Evolutionary conservation across 352 stramenopile species (phyloP).

Genomic region (Phytophthora podocarpi): DNA sequence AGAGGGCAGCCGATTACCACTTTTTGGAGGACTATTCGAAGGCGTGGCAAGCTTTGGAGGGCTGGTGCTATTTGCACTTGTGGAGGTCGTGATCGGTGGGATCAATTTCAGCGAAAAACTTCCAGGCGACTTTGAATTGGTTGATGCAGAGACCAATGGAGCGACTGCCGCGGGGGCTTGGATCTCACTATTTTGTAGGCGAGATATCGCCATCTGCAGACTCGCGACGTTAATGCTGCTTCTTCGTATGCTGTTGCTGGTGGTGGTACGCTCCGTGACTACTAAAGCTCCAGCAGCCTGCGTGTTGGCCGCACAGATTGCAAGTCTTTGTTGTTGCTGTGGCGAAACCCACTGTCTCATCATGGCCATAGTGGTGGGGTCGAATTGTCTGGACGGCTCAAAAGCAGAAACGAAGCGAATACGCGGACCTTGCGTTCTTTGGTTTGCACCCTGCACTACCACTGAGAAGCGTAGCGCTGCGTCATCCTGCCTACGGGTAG

Average conservation of each 20-base stretch:
- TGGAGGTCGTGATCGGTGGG: not conserved
- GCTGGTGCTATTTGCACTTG: conserved; percentile 3
- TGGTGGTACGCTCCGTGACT: not conserved
- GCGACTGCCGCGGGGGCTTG: conserved; percentile 5
- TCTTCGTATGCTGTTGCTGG: conserved; percentile 1
- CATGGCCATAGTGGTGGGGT: conserved; percentile 30
- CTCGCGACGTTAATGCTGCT: conserved; percentile 29
- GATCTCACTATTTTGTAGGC: conserved; percentile 4
- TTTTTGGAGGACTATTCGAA: conserved; percentile 17
- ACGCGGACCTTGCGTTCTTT: conserved; percentile 29
- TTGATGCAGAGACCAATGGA: not conserved
- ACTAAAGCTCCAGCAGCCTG: not conserved
- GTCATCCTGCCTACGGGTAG: conserved; percentile 19
- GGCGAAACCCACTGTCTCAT: conserved; percentile 23
- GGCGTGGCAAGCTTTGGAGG: conserved; percentile 10
- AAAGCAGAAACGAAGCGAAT: conserved; percentile 59
- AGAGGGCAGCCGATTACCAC: conserved; percentile 18
- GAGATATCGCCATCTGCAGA: conserved; percentile 18
- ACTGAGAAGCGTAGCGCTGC: conserved; percentile 33
- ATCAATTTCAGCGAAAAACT: conserved; percentile 17
- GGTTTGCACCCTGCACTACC: conserved; percentile 35
- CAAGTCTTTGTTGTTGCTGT: conserved; percentile 20
- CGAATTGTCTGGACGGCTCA: conserved; percentile 29
- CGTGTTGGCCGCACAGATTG: conserved; percentile 23
- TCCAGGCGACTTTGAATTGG: not conserved